phyloP scores from a whole-genome alignment of 352 stramenopile species.

The Pythium aristosporum region DNA sequence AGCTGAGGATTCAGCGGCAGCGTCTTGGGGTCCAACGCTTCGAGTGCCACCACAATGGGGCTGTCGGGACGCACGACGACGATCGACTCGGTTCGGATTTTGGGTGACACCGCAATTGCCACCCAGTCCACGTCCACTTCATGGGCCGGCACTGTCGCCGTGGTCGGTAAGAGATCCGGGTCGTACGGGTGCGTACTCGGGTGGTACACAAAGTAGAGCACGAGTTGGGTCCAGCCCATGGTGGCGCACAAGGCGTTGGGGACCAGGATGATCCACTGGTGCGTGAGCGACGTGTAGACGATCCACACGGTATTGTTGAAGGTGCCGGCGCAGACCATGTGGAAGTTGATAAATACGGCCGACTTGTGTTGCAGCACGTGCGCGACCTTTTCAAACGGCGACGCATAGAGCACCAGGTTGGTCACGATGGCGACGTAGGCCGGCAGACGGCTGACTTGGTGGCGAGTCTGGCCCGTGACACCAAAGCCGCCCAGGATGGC shows the following conservation, averaged over 20 bases:
- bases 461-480: slow-evolving; percentile 30
- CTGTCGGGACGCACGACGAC: background rate
- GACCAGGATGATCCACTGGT: slow-evolving; percentile 48
- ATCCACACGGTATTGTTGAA: slow-evolving; percentile 58
- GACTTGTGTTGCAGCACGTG: slow-evolving; percentile 48
- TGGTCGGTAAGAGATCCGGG: background rate
- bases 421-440: slow-evolving; percentile 42
- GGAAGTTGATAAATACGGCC: slow-evolving; percentile 47
- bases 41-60: background rate
- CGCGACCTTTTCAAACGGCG: slow-evolving; percentile 54
- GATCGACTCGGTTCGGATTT: background rate
- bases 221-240: slow-evolving; percentile 35
- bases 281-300: slow-evolving; percentile 40
- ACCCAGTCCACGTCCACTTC: background rate
- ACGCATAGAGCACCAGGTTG: slow-evolving; percentile 53
- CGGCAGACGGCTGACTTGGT: slow-evolving; percentile 28
- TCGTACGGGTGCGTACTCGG: slow-evolving; percentile 34
- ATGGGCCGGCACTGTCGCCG: background rate
- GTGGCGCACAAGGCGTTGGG: slow-evolving; percentile 40
- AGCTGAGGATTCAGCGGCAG: background rate
- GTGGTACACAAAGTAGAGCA: slow-evolving; percentile 36
- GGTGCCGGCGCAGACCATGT: slow-evolving; percentile 49
- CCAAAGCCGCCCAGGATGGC: slow-evolving; percentile 36
- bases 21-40: background rate
- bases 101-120: background rate